Evolutionary conservation across 176 grass and related monocot species (phyloP).

Genomic region (Aegilops sharonensis): DNA sequence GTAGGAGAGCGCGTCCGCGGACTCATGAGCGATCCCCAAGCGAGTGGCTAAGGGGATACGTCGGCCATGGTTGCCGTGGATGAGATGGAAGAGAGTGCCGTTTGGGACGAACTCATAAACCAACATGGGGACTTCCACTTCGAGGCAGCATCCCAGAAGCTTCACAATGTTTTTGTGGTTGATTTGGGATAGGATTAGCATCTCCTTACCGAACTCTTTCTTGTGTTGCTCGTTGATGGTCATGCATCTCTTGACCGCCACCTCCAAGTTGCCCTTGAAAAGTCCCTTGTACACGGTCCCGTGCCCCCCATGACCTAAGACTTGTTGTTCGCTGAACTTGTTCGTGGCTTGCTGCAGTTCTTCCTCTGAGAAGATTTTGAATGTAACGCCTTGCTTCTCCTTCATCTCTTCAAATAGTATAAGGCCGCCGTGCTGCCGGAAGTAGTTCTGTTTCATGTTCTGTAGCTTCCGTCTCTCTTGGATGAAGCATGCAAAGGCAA

Average conservation of each 20-base stretch:
- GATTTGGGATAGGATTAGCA: no score
- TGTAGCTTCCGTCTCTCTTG: conserved; percentile 8
- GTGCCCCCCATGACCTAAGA: conserved; percentile 14
- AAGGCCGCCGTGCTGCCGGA: conserved; percentile 2
- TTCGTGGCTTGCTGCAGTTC: not conserved
- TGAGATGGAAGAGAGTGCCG: no score
- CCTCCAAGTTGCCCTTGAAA: not conserved
- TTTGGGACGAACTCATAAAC: no score
- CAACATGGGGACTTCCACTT: no score
- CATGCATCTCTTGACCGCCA: conserved; percentile 22
- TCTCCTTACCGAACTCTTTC: no score
- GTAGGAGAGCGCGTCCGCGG: no score
- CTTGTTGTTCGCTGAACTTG: not conserved
- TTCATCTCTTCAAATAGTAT: conserved; percentile 21
- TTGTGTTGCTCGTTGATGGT: not conserved
- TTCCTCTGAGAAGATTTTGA: not conserved
- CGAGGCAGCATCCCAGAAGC: no score
- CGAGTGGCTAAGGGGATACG: no score
- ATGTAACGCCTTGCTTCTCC: not conserved
- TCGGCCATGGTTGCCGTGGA: no score
- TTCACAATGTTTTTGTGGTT: no score
- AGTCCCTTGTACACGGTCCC: not conserved
- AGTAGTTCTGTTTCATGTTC: not conserved
- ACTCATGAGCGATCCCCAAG: no score
- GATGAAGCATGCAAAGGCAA: not conserved